Evolutionary conservation across 2,329 filamentous ascomycete genomes (phyloP).

Genomic region (Sporothrix humicola): DNA sequence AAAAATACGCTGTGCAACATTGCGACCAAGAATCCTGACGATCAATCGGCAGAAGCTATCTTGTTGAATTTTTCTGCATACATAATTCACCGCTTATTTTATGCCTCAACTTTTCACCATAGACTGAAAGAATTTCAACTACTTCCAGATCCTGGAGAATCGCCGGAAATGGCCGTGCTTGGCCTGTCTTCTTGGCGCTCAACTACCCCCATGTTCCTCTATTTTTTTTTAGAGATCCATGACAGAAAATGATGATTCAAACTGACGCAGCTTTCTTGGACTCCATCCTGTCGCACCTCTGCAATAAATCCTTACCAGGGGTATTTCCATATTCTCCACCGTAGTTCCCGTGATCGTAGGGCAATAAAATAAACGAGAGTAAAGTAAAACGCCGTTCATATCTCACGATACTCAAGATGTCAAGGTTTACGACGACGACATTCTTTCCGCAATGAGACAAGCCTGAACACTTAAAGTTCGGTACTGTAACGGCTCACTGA

Average conservation of each 20-base stretch:
- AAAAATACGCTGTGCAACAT: too few species aligned
- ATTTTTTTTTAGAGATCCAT: neutral
- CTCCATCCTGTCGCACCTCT: neutral
- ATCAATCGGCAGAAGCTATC: neutral
- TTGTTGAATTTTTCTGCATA: neutral
- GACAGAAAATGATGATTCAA: neutral
- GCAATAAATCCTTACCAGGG: neutral
- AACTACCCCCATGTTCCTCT: neutral
- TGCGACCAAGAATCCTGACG: too few species aligned
- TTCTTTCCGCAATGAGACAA: neutral
- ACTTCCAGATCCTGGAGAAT: neutral
- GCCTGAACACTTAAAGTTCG: too few species aligned
- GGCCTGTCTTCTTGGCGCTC: neutral
- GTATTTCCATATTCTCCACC: neutral
- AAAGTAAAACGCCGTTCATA: too few species aligned
- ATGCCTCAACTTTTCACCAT: neutral
- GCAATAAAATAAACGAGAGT: too few species aligned
- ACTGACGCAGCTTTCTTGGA: neutral
- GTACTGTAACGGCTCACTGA: constrained; percentile 2
- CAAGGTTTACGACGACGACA: neutral
- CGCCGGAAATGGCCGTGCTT: constrained; percentile 8
- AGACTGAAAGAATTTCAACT: neutral
- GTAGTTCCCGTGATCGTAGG: too few species aligned
- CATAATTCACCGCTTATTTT: neutral
- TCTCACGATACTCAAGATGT: neutral